phyloP scores from a whole-genome alignment of 1,284 basidiomycete genomes.

The Apiotrichum gamsii region DNA sequence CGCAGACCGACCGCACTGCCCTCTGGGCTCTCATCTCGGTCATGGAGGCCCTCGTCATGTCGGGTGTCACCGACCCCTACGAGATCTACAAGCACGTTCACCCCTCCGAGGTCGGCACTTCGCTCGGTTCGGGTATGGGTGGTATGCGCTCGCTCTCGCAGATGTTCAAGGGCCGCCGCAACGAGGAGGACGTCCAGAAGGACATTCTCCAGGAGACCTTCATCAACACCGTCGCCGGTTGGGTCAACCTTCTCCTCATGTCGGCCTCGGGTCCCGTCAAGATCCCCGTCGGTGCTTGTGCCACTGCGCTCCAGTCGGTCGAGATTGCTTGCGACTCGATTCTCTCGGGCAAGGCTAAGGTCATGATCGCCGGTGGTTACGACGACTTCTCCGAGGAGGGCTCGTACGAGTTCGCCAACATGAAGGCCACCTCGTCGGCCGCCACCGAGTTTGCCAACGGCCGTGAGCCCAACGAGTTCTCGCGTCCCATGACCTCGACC shows the following conservation, averaged over 20 bases:
- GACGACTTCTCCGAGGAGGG: constrained; percentile 97
- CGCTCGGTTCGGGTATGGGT: constrained; percentile 94
- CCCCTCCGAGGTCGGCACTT: constrained; percentile 89
- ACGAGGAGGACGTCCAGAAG: constrained; percentile 96
- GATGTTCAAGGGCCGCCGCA: constrained; percentile 98
- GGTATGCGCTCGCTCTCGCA: constrained; percentile 79
- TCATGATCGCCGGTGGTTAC: constrained; percentile 98
- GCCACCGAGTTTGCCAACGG: constrained; percentile 97
- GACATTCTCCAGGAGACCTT: constrained; percentile 99
- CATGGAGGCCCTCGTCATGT: constrained; percentile 92
- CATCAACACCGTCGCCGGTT: constrained; percentile 96
- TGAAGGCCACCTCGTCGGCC: constrained; percentile 97
- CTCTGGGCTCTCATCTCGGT: constrained; percentile 94
- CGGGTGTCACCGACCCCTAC: constrained; percentile 95
- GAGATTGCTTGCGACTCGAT: constrained; percentile 98
- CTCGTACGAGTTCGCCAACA: constrained; percentile 95
- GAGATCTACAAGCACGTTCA: constrained; percentile 95
- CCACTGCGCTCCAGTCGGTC: constrained; percentile 92
- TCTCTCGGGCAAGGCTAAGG: constrained; percentile 90
- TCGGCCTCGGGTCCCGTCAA: constrained; percentile 96
- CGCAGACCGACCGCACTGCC: constrained; percentile 81
- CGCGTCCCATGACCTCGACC: constrained; percentile 90
- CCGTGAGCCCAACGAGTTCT: constrained; percentile 97
- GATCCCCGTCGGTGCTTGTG: constrained; percentile 97
- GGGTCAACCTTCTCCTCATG: constrained; percentile 89